These are phyloP conservation scores for Echria macrotheca DNA, from an alignment of 495 filamentous ascomycete genomes.

Conservation along the genomic window DNA sequence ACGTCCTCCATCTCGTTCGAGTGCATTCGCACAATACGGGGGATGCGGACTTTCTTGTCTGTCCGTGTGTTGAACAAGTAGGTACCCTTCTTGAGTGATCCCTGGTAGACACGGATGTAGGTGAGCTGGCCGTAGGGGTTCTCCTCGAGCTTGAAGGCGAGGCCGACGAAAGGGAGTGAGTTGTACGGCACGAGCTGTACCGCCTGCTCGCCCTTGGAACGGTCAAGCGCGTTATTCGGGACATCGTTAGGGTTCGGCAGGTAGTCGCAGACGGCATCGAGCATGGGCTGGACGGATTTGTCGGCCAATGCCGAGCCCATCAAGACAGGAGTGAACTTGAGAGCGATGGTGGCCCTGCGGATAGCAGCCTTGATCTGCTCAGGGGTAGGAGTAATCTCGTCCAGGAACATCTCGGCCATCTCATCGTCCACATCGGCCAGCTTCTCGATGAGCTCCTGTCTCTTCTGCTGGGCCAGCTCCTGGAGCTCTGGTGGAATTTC, in stretches of 20 bases:
- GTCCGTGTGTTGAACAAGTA: constrained; percentile 91
- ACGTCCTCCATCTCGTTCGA: constrained; percentile 99
- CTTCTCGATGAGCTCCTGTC: constrained; percentile 83
- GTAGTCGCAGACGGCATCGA: constrained; percentile 94
- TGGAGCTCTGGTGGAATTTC: constrained; percentile 75
- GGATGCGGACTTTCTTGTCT: constrained; percentile 94
- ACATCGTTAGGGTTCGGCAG: constrained; percentile 91
- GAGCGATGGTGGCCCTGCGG: constrained; percentile 74
- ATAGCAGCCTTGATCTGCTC: constrained; percentile 87
- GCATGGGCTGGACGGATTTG: constrained; percentile 93
- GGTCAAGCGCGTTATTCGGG: constrained; percentile 83
- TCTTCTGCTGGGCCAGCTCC: constrained; percentile 69
- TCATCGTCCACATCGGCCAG: constrained; percentile 97
- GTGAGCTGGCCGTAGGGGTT: constrained; percentile 98
- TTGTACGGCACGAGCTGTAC: constrained; percentile 90
- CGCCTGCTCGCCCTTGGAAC: constrained; percentile 65
- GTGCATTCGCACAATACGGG: constrained; percentile 98
- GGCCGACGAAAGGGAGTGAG: constrained; percentile 85
- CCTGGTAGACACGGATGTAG: constrained; percentile 98
- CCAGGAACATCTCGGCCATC: constrained; percentile 93
- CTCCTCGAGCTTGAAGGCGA: constrained; percentile 99
- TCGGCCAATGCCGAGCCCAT: constrained; percentile 96
- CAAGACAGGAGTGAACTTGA: constrained; percentile 93
- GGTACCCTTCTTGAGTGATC: constrained; percentile 77
- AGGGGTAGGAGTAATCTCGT: constrained; percentile 68